These are phyloP conservation scores for Bjerkandera adusta DNA, from an alignment of 1,284 basidiomycete genomes.

Conservation along the genomic window DNA sequence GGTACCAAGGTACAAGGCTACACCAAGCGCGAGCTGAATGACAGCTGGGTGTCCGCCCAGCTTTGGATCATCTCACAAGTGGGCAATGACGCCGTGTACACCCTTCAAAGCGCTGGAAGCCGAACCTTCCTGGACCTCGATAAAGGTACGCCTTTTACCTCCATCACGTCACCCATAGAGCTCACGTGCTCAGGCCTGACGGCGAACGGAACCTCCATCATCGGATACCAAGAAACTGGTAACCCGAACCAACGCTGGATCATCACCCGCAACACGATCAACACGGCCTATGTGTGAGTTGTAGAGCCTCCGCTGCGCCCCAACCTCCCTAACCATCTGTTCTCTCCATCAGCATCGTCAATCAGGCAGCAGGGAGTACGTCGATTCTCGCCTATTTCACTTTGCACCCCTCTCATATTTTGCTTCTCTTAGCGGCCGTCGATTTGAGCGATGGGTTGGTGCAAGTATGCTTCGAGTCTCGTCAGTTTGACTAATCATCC, in stretches of 20 bases:
- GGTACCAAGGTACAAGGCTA: constrained; percentile 1
- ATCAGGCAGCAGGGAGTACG: too few relatives aligned
- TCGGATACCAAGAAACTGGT: background rate
- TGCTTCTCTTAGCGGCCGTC: too few relatives aligned
- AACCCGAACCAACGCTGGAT: background rate
- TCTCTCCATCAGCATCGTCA: too few relatives aligned
- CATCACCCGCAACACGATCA: background rate
- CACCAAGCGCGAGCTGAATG: constrained; percentile 1
- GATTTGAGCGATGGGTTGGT: too few relatives aligned
- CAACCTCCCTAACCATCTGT: too few relatives aligned
- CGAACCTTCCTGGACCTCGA: background rate
- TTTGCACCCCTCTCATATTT: too few relatives aligned
- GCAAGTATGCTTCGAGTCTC: too few relatives aligned
- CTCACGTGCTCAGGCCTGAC: background rate
- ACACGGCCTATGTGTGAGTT: constrained; percentile 3
- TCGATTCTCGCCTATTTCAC: too few relatives aligned
- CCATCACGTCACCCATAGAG: background rate
- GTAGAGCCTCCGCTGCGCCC: too few relatives aligned
- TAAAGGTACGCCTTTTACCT: background rate
- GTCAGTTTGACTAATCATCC: too few relatives aligned
- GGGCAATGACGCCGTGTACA: background rate
- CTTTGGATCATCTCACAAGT: constrained; percentile 1
- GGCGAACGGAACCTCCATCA: background rate
- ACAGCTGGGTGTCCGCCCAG: constrained; percentile 1
- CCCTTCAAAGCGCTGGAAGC: background rate